Evolutionary conservation across 371 early-diverging fungal genomes (phyloP).

Genomic region (Circinella minor): DNA sequence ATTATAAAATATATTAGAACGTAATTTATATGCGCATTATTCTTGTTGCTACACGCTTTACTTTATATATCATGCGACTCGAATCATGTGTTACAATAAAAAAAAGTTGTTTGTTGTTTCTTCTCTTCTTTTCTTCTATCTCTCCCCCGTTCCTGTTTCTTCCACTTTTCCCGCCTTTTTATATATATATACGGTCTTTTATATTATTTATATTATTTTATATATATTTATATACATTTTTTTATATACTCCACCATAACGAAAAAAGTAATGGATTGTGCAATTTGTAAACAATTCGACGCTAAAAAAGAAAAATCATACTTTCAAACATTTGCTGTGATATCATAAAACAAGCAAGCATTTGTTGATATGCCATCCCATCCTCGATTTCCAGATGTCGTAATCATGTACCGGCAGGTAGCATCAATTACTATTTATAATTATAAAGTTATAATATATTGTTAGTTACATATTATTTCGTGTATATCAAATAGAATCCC

Average conservation of each 20-base stretch:
- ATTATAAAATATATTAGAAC: not conserved
- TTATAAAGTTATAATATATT: no score
- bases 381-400: conserved; percentile 90
- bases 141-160: not conserved
- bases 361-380: conserved; percentile 91
- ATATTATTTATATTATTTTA: no score
- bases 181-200: no score
- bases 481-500: no score
- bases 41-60: not conserved
- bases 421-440: conserved; percentile 65
- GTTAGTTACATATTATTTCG: no score
- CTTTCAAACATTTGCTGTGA: conserved; percentile 41
- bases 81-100: conserved; percentile 1
- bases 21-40: not conserved
- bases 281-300: conserved; percentile 12
- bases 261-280: conserved; percentile 10
- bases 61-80: conserved; percentile 9
- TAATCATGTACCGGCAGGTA: conserved; percentile 79
- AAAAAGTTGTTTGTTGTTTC: not conserved
- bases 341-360: conserved; percentile 83
- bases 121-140: not conserved
- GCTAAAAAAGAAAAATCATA: not conserved
- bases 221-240: no score
- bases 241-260: not conserved
- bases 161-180: no score